Evolutionary conservation across 805 yeast genomes (phyloP), one percentile per base, ranked within the genome.

Genomic region (Helenozyma rhizophorensis): DNA sequence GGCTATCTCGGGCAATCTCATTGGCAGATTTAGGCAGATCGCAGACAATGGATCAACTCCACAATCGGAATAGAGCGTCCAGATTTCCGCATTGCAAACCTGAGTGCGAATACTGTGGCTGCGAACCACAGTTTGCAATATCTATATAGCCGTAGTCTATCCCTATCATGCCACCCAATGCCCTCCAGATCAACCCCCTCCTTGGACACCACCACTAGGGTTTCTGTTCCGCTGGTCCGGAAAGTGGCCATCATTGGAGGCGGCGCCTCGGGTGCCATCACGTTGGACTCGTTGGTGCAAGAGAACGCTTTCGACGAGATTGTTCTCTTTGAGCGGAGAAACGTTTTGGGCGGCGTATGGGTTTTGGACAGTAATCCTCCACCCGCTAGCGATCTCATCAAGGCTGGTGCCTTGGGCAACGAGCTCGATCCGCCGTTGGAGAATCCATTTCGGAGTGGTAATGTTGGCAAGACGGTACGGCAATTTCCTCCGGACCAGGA

Each of bases 241-340:
- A 45, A 55, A 4, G 46, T 70, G 7, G 75, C 72, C 13, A 56
- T 71, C 19, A 66, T 70, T 21, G 76, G 76, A 4, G 76, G 71
- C n/a, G 76, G 76, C 10, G 74, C 76, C 5, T 61, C 70, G 4
- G 76, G 76, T 5, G 63, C 70, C 14, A 58, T 70, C 28, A 50
- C 62, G 0, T 48, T 69, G 7, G 74, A 70, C 28, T 27, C 62
- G 0, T 42, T 70, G 9, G 42, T 66, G 4, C 48, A 58, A 31
- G 72, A 69, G 36, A 37, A 44, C 2, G 35, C 33, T 1, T 58
- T 66, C 34, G 54, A 48, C 4, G 47, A 50, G 14, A 57, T 71
- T 25, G 56, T 56, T 1, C 42, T 70, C 1, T 69, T 59, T 42
- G 76, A 70, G 39, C 48, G 74, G 31, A 51, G 72, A 30, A 45